Evolutionary conservation across 2,329 filamentous ascomycete species (phyloP), one percentile per base, ranked within the genome.

Genomic region (Torrubiella hemipterigena): DNA sequence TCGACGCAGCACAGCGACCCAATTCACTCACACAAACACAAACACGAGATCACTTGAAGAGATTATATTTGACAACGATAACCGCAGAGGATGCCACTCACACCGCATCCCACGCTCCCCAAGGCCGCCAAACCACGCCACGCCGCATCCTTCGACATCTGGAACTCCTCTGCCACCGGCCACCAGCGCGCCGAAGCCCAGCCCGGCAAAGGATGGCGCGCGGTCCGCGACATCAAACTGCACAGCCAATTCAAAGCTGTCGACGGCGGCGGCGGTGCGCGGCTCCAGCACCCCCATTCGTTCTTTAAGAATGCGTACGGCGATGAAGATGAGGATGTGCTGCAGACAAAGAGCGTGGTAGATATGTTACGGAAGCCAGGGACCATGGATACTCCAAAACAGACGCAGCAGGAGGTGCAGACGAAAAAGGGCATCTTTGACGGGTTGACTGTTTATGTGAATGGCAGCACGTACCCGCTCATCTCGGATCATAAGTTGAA

Each of bases 401-500:
- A 17, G 27, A 5, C 17, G 14, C 10, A 57, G 34, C 70, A 61
- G 54, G 58, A 59, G 33, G 50, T 40, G 35, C 43, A 27, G 38
- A 51, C 29, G 39, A 36, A 36, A 39, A 50, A 44, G 41, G 47
- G 60, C 28, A 69, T 93, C 32, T 87, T 95, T 50, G 57, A 70
- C 27, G 73, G 76, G 12, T 66, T 86, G 15, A 77, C 73, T 31
- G 69, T 94, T 44, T 91, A 89, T 57, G 70, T 95, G 54, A 94
- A 94, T 54, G 86, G 86, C 38, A 87, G 81, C 42, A 93, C 85
- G 3, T 69, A 77, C 37, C 86, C 87, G 2, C 55, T 74, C 16
- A 70, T 94, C 38, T 93, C 83, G 11, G 87, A 95, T 53, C 82
- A 93, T 59, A 81, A 73, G 50, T 69, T 95, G 35, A 93, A 91